Evolutionary conservation across 1,284 basidiomycete species (phyloP), one percentile per base, ranked within the genome.

Genomic region (Rhodotorula mucilaginosa): DNA sequence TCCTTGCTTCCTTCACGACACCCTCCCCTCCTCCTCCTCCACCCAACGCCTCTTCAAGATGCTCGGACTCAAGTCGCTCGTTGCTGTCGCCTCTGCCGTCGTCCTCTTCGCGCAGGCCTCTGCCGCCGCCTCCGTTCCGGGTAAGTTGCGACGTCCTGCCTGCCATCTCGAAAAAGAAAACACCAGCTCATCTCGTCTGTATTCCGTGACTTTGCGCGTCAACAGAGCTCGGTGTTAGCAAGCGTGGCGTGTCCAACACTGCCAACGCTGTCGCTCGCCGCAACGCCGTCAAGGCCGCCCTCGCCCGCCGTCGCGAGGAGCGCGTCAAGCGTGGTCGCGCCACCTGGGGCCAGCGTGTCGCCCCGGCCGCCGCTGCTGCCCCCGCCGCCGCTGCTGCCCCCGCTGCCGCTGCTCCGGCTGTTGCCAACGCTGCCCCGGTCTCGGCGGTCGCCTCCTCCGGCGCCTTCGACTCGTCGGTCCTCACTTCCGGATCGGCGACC

Each of bases 261-360:
- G 39, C 16, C 31, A 34, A 18, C 6, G 58, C 58, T 8, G 58
- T 58, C 58, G 21, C 34, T 44, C 58, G 58, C 58, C 58, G 58
- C 34, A 58, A 58, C 58, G 58, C 34, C 58, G 58, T 39, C 34
- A 58, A 58, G 34, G 34, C 23, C 18, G 58, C 58, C 39, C 58
- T 58, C 7, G 51, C 51, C 51, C 51, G 51, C 51, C 51, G 51
- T 23, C 51, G 51, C 39, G 58, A 58, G 58, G 39, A 58, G 39
- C 34, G 58, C 34, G 58, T 34, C 23, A 58, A 58, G 39, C 34
- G 58, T n/a, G 39, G 16, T 44, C 58, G 58, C 34, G 12, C 34
- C 21, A 23, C 19, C 58, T 39, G 23, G 15, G 58, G 23, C 19
- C 51, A 52, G 51, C 51, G n/a, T 21, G 15, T 58, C 34, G 39